Conservation (phyloP, 768 basidiomycete species). For the Naganishia friedmannii region DNA sequence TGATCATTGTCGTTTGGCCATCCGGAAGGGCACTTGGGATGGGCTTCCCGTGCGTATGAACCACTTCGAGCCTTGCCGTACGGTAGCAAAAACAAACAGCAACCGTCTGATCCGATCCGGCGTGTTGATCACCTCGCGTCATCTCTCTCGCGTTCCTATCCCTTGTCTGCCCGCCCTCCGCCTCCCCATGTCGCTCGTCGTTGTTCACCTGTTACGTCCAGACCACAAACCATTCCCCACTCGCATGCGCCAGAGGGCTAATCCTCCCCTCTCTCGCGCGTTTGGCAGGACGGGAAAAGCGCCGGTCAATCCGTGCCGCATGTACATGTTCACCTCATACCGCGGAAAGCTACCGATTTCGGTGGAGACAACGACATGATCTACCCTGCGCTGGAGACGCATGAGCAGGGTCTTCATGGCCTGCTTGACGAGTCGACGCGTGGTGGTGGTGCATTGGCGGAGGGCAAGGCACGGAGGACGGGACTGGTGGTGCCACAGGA, state of each 20-base stretch:
- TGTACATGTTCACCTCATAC: constrained; percentile 93
- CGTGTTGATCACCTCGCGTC: too few relatives aligned
- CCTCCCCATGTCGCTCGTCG: too few relatives aligned
- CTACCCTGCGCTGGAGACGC: constrained; percentile 67
- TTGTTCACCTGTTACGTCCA: too few relatives aligned
- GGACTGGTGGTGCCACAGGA: constrained; percentile 52
- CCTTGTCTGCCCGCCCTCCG: too few relatives aligned
- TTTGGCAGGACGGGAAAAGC: constrained; percentile 80
- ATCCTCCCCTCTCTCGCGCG: not conserved
- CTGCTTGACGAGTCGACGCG: constrained; percentile 45
- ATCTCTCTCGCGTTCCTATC: too few relatives aligned
- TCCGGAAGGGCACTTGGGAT: too few relatives aligned
- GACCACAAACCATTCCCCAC: too few relatives aligned
- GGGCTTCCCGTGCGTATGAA: too few relatives aligned
- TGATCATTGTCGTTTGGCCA: too few relatives aligned
- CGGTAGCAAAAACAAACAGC: too few relatives aligned
- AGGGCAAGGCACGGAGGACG: constrained; percentile 26
- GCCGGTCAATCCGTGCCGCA: constrained; percentile 85
- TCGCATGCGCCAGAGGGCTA: not conserved
- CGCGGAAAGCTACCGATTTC: constrained; percentile 63
- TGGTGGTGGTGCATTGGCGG: not conserved
- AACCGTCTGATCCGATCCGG: too few relatives aligned
- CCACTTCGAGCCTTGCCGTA: too few relatives aligned
- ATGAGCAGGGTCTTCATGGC: constrained; percentile 40
- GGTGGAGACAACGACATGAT: constrained; percentile 52